Base-by-base conservation (phyloP, 106 monocot species). In the Vanilla planifolia region DNA sequence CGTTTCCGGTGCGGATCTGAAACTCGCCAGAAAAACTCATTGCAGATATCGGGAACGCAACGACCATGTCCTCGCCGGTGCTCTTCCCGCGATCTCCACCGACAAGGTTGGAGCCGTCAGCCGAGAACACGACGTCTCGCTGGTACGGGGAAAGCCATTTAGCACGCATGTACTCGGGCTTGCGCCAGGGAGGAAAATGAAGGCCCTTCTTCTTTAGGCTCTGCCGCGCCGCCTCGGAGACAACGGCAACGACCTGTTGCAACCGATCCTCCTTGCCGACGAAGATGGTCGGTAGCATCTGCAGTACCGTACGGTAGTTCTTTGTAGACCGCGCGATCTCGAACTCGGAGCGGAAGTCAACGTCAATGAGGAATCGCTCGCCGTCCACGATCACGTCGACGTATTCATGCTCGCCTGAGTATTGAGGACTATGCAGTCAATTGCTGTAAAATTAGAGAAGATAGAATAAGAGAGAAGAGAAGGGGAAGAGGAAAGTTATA, bases 201-300 rank as follows among this genome's bases (percentile, higher is more conserved):
- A 89, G 78, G 14, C 89, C 89, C 48, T 73, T 81, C 75, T 84
- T 89, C 75, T 73, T 89, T 36, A 89, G 39, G 75, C 89, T 89
- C 53, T 68, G 68, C 34, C 62, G 61, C 22, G 84, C 80, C 3
- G 80, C 80, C 33, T 84, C 84, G 7, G 77, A 77, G 2, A 78
- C 77, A 2, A 81, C 72, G 20, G 71, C 33, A 35, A 89, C 75
- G 64, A 89, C 75, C 60, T 84, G 71, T 33, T 48, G 41, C 9
- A 89, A 43, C 1, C 84, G 71, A 26, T 78, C 84, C 5, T 60
- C 33, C 24, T 62, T 71, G 1, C 89, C 89, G 25, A 89, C 84
- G 69, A 84, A 89, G 42, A 89, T 64, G 45, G 62, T 11, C 30
- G 89, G 89, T 37, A 89, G 61, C 3, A 66, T 66, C 43, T 89